Conservation (phyloP, 2,329 filamentous ascomycete species). For the Gliomastix tumulicola region DNA sequence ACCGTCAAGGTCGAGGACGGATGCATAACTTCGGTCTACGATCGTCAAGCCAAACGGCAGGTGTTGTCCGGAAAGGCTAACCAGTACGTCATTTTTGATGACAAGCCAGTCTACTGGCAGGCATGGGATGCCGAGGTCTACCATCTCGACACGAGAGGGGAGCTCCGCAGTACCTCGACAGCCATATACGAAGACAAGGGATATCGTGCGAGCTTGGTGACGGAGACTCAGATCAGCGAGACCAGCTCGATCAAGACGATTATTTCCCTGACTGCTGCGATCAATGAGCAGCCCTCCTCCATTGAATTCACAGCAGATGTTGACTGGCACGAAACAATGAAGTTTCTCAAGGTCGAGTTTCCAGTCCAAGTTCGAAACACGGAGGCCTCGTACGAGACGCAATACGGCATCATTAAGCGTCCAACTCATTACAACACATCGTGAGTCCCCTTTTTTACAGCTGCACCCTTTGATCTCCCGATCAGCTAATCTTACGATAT, state of each 20-base stretch:
- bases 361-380: slow-evolving; percentile 86
- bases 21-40: slow-evolving; percentile 76
- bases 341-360: slow-evolving; percentile 98
- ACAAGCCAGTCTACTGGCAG: slow-evolving; percentile 96
- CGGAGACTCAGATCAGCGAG: slow-evolving; percentile 81
- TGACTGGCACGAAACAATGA: slow-evolving; percentile 97
- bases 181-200: slow-evolving; percentile 64
- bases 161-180: slow-evolving; percentile 62
- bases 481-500: no score
- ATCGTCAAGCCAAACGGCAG: slow-evolving; percentile 67
- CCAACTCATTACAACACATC: slow-evolving; percentile 96
- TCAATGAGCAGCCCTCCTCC: slow-evolving; percentile 52
- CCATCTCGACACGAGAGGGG: slow-evolving; percentile 79
- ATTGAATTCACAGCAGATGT: slow-evolving; percentile 82
- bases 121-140: slow-evolving; percentile 98
- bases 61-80: slow-evolving; percentile 76
- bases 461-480: no score
- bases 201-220: slow-evolving; percentile 74
- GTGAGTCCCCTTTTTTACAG: no score
- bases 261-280: slow-evolving; percentile 67
- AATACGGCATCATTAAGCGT: slow-evolving; percentile 80
- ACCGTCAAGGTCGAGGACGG: slow-evolving; percentile 69
- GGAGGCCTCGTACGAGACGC: slow-evolving; percentile 91
- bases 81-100: slow-evolving; percentile 90
- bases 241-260: slow-evolving; percentile 81